Evolutionary conservation across 129 eudicot species (phyloP).

Genomic region (Gnaphalium uliginosum): DNA sequence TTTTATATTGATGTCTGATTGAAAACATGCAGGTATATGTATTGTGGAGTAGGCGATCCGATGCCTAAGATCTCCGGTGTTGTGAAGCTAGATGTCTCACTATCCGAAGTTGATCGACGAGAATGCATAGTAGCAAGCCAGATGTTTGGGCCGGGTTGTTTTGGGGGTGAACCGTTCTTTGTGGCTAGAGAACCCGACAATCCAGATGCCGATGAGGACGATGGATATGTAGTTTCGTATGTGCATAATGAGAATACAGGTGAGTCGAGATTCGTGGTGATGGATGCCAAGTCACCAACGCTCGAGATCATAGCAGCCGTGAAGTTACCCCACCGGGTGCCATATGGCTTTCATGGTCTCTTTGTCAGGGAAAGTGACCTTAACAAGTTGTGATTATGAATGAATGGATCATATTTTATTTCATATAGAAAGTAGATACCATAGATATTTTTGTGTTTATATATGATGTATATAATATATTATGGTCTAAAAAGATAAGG

Average conservation of each 20-base stretch:
- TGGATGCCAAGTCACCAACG: conserved; percentile 70
- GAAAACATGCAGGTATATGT: conserved; percentile 42
- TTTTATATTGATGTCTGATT: too few relatives aligned
- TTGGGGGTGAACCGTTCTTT: conserved; percentile 76
- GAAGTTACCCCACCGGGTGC: conserved; percentile 66
- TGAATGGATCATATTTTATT: conserved; percentile 2
- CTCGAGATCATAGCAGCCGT: conserved; percentile 64
- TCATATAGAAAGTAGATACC: background rate
- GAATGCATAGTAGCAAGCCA: conserved; percentile 74
- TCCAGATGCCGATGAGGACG: conserved; percentile 58
- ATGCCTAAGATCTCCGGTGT: conserved; percentile 66
- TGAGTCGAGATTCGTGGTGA: conserved; percentile 70
- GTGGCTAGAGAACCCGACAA: conserved; percentile 60
- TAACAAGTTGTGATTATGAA: conserved; percentile 30
- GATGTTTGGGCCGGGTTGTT: conserved; percentile 63
- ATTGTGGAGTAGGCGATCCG: conserved; percentile 76
- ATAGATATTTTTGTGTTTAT: background rate
- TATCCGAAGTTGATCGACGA: conserved; percentile 40
- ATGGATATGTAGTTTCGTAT: conserved; percentile 63
- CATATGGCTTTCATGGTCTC: conserved; percentile 82
- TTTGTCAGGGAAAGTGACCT: conserved; percentile 60
- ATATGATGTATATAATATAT: background rate
- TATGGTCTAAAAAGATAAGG: background rate
- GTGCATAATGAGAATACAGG: conserved; percentile 64
- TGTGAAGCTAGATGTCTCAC: conserved; percentile 61